These are phyloP conservation scores for Backusella macrospora DNA, from an alignment of 192 early-diverging fungal species.

Conservation along the genomic window DNA sequence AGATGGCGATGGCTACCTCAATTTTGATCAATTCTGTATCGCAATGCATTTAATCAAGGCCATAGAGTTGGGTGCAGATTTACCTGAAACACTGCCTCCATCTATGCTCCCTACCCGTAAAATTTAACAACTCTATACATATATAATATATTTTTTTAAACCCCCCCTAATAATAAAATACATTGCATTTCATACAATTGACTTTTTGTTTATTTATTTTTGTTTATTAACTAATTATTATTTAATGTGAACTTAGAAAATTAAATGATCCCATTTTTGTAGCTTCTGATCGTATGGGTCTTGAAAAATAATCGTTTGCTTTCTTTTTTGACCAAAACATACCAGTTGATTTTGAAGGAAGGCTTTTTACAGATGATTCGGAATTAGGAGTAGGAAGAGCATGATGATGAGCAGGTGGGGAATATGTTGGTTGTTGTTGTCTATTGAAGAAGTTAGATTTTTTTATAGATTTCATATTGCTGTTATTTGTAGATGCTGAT, in stretches of 20 bases:
- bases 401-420: background rate
- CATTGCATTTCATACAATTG: background rate
- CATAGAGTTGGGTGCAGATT: slow-evolving; percentile 44
- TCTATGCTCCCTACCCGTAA: slow-evolving; percentile 47
- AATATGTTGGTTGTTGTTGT: background rate
- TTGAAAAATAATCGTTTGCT: slow-evolving; percentile 11
- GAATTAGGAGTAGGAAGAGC: background rate
- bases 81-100: slow-evolving; percentile 51
- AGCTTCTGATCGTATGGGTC: background rate
- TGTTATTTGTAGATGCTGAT: background rate
- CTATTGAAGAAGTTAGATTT: background rate
- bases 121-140: slow-evolving; percentile 12
- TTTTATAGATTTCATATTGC: background rate
- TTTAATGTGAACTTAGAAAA: slow-evolving; percentile 1
- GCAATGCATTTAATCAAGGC: slow-evolving; percentile 73
- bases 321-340: slow-evolving; percentile 4
- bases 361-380: background rate
- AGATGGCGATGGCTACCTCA: slow-evolving; percentile 81
- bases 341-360: background rate
- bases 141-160: too few species aligned
- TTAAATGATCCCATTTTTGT: slow-evolving; percentile 3
- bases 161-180: background rate
- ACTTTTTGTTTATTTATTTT: background rate
- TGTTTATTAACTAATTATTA: background rate
- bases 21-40: slow-evolving; percentile 81